These are phyloP conservation scores for Lentinula guzmanii DNA, from an alignment of 768 basidiomycete genomes.

Conservation along the genomic window DNA sequence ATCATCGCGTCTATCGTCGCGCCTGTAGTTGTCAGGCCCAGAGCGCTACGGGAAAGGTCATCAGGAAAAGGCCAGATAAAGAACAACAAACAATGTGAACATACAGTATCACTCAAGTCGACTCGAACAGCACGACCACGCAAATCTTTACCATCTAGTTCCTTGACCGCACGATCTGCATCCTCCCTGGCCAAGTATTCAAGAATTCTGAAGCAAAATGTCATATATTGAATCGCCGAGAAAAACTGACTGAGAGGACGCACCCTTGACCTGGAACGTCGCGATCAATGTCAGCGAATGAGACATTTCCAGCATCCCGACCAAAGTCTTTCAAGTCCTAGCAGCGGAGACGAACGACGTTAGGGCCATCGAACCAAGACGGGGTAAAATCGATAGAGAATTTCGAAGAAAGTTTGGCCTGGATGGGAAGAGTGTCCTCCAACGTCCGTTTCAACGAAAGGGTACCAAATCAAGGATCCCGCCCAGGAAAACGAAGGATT, in stretches of 20 bases:
- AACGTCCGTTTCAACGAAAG: background rate
- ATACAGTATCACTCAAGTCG: conserved; percentile 53
- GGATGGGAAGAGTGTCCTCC: conserved; percentile 1
- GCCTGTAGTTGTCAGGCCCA: conserved; percentile 68
- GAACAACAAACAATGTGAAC: conserved; percentile 14
- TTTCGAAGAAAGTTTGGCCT: conserved; percentile 1
- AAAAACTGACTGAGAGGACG: conserved; percentile 18
- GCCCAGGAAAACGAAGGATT: conserved; percentile 14
- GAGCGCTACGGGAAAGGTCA: conserved; percentile 37
- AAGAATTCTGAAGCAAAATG: conserved; percentile 54
- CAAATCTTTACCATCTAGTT: conserved; percentile 81
- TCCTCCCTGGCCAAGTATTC: conserved; percentile 88
- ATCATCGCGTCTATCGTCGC: conserved; percentile 51
- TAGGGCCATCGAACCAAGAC: conserved; percentile 32
- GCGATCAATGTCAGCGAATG: conserved; percentile 92
- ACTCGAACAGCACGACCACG: conserved; percentile 80
- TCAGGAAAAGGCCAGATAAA: conserved; percentile 8
- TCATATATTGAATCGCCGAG: background rate
- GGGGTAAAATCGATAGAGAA: conserved; percentile 7
- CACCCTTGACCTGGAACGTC: conserved; percentile 85
- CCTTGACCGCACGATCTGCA: conserved; percentile 88
- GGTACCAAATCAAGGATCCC: background rate
- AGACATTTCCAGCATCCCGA: conserved; percentile 88
- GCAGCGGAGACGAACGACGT: conserved; percentile 29
- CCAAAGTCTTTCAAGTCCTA: conserved; percentile 99